Percentiles rank a stretch among this genome's conserved stretches.
phyloP scores from a whole-genome alignment of 1,284 basidiomycete genomes.

The Puccinia coronata region DNA sequence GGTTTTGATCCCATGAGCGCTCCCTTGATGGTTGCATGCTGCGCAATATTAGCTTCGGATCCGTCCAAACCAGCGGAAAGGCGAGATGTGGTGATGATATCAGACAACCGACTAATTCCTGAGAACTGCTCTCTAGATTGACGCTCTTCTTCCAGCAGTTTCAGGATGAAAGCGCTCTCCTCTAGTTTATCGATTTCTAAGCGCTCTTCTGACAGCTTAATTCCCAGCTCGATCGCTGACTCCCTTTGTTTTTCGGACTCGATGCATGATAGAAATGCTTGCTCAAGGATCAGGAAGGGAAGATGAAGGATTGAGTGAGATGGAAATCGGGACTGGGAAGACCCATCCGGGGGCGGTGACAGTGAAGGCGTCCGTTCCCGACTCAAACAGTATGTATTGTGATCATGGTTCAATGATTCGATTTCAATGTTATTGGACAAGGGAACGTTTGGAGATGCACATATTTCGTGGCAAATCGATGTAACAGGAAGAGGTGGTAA shows the following conservation, averaged over 20 bases:
- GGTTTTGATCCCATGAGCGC: slow-evolving; percentile 19
- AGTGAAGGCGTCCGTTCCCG: slow-evolving; percentile 28
- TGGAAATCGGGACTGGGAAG: not conserved
- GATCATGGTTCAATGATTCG: not conserved
- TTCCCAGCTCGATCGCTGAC: slow-evolving; percentile 23
- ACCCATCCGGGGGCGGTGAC: slow-evolving; percentile 13
- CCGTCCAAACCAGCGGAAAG: slow-evolving; percentile 13
- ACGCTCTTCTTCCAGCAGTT: slow-evolving; percentile 37
- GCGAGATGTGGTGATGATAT: slow-evolving; percentile 35
- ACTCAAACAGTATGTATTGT: not conserved
- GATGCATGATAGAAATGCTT: slow-evolving; percentile 15
- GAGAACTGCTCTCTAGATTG: slow-evolving; percentile 3
- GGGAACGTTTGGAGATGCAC: not conserved
- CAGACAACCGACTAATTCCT: slow-evolving; percentile 40
- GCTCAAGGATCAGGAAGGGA: slow-evolving; percentile 14
- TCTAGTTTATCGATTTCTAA: slow-evolving; percentile 26
- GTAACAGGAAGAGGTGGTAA: not conserved
- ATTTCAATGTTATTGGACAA: not conserved
- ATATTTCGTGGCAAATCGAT: not conserved
- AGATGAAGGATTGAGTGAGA: slow-evolving; percentile 10
- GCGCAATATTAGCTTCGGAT: slow-evolving; percentile 21
- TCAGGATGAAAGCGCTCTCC: slow-evolving; percentile 9
- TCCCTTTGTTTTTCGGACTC: slow-evolving; percentile 5
- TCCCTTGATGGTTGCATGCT: slow-evolving; percentile 31
- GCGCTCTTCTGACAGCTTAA: slow-evolving; percentile 22